Evolutionary conservation across 495 filamentous ascomycete genomes (phyloP), one percentile per base, ranked within the genome.

Genomic region (Aspergillus diversus): DNA sequence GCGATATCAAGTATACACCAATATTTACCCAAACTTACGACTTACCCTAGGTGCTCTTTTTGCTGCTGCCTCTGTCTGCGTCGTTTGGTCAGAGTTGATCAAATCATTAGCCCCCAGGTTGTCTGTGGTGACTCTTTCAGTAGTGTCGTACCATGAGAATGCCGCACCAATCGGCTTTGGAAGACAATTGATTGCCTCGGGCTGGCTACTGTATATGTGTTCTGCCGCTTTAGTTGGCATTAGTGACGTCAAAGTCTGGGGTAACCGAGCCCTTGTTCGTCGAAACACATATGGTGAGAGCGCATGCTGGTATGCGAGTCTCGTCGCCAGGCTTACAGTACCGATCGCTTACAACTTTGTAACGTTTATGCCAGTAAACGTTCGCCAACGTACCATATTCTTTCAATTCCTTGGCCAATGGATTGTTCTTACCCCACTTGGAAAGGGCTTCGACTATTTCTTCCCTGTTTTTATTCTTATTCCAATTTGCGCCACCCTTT

Each of bases 171-270:
- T 97, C 67, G 90, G 90, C 12, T 90, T 97, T 65, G 87, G 88
- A 9, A 90, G 92, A 35, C 95, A 99, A 71, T 73, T 91, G 51
- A 90, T 91, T 53, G 89, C 94, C 9, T 89, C 91, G 9, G 77
- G 87, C 34, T 99, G 95, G 95, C 87, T 99, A 66, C 75, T 92
- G 32, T 99, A 97, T 79, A 97, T 98, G 94, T 90, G 86, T 71
- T 81, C 88, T 46, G 90, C 90, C 39, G 92, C 94, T 7, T 85
- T 98, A 48, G 89, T 87, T 59, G 92, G 92, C 39, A 86, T 99
- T 64, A 89, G 86, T 46, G 90, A 94, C 66, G 92, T 94, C 68
- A 94, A 94, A 69, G 90, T 97, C 33, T 99, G 95, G 95, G 89
- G 95, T 56, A 93, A 94, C 53, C 86, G 95, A 31, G 94, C 94